These are phyloP conservation scores for Debaryomycetaceae sp. DNA, from an alignment of 1,139 yeast genomes.

Conservation along the genomic window DNA sequence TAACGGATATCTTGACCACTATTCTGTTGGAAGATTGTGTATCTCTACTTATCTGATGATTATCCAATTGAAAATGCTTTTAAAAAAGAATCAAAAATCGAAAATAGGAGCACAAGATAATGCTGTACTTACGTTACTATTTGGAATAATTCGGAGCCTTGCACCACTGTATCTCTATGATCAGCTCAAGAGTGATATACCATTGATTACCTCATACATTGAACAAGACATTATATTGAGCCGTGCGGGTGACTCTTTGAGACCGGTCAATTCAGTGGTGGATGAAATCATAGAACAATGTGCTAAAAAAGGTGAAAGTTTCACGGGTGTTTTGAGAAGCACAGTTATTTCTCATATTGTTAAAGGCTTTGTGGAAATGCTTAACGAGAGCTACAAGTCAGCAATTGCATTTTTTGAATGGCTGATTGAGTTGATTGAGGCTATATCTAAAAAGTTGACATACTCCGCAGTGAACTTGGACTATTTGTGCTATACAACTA, in stretches of 20 bases:
- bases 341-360: constrained; percentile 3
- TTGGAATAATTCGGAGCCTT: constrained; percentile 14
- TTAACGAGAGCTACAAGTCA: constrained; percentile 3
- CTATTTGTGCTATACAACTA: constrained; percentile 12
- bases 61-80: constrained; percentile 4
- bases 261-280: neutral
- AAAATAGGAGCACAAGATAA: constrained; percentile 1
- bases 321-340: neutral
- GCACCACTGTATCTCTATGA: constrained; percentile 22
- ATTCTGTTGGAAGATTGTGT: constrained; percentile 16
- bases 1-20: constrained; percentile 13
- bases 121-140: constrained; percentile 11
- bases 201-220: neutral
- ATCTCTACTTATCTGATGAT: constrained; percentile 8
- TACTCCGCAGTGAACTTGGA: constrained; percentile 9
- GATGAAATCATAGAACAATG: neutral
- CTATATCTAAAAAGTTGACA: constrained; percentile 7
- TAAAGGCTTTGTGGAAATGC: constrained; percentile 11
- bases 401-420: constrained; percentile 16
- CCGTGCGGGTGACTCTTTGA: neutral
- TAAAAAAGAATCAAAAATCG: constrained; percentile 4
- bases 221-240: neutral
- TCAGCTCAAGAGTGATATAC: constrained; percentile 1
- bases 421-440: constrained; percentile 15
- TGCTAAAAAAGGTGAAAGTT: neutral